Evolutionary conservation across 2,329 filamentous ascomycete genomes (phyloP).

Genomic region (Emericellopsis atlantica): DNA sequence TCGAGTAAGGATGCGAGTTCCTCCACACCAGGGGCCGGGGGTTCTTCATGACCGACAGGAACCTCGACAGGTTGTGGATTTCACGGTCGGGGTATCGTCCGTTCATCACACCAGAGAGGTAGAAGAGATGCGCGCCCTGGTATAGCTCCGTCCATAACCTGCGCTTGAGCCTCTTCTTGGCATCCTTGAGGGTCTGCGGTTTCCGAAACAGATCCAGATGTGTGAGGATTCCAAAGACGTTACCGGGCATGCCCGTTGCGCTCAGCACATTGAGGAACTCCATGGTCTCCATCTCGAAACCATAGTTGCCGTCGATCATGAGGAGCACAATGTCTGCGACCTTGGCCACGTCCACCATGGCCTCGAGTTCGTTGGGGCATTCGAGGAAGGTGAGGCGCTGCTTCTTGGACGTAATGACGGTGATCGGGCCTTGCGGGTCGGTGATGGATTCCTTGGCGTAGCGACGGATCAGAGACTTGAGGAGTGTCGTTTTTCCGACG

Average conservation of each 20-base stretch:
- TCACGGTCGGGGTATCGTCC: slow-evolving; percentile 94
- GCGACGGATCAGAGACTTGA: slow-evolving; percentile 86
- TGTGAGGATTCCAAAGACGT: slow-evolving; percentile 93
- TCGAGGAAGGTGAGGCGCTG: slow-evolving; percentile 91
- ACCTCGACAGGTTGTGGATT: slow-evolving; percentile 87
- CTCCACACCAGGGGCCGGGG: slow-evolving; percentile 92
- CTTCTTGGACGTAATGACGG: slow-evolving; percentile 92
- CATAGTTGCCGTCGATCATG: slow-evolving; percentile 98
- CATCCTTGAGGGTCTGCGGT: slow-evolving; percentile 78
- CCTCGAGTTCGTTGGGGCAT: slow-evolving; percentile 90
- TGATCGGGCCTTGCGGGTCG: slow-evolving; percentile 82
- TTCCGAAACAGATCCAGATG: slow-evolving; percentile 94
- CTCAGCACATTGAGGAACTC: slow-evolving; percentile 91
- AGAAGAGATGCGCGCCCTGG: slow-evolving; percentile 93
- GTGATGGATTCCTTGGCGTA: slow-evolving; percentile 94
- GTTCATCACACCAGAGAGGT: slow-evolving; percentile 91
- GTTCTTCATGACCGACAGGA: slow-evolving; percentile 98
- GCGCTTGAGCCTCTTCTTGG: slow-evolving; percentile 94
- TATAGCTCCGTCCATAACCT: slow-evolving; percentile 95
- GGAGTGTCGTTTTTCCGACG: slow-evolving; percentile 87
- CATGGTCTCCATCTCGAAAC: slow-evolving; percentile 99
- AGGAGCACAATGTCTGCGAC: slow-evolving; percentile 93
- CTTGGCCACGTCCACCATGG: slow-evolving; percentile 95
- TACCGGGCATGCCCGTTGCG: slow-evolving; percentile 95
- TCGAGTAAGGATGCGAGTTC: slow-evolving; percentile 86